Base-by-base conservation (phyloP, 1,284 basidiomycete genomes). In the Austroboletus novae-zelandiae region DNA sequence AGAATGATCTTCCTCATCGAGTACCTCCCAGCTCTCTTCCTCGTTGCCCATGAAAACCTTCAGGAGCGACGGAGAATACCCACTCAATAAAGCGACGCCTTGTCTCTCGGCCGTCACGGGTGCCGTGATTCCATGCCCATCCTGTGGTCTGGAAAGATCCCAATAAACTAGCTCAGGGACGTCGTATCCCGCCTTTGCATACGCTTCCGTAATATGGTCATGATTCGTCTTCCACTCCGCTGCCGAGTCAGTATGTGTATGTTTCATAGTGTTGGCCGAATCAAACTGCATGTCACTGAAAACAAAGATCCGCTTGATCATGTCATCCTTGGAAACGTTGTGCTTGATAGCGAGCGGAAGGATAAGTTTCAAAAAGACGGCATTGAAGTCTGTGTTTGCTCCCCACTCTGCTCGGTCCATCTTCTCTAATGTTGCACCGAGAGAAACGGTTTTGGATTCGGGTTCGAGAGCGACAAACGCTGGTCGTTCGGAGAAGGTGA, bases 251-350 rank as follows among this genome's bases (percentile, higher is more conserved):
- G 20, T 23, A 23, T 5, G 5, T 3, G 17, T 9, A 11, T 27
- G 11, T 5, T 1, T 9, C 48, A 18, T 30, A 3, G 5, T 17
- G n/a, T 9, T 23, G 39, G 47, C 47, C 4, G 52, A 49, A 61
- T 89, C 83, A 55, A 89, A 89, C 67, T 89, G 85, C 87, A 89
- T 89, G 60, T 89, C 85, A 5, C 78, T 79, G 64, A 90, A 89
- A 39, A 89, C 74, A 59, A 89, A 88, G 0, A 90, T 66, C 13
- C 81, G 76, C 69, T 86, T 83, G 67, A 89, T 76, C 86, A 89
- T 89, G 47, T 87, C 77, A 45, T 83, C 82, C 50, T 74, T 75
- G 43, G 73, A 71, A n/a, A 90, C 68, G 0, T 78, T 71, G 58
- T 82, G 67, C 57, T 73, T 58, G 48, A 77, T 57, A 5, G 86